These are phyloP conservation scores for Globisporangium cystogenes DNA, from an alignment of 352 stramenopile species.

Conservation along the genomic window DNA sequence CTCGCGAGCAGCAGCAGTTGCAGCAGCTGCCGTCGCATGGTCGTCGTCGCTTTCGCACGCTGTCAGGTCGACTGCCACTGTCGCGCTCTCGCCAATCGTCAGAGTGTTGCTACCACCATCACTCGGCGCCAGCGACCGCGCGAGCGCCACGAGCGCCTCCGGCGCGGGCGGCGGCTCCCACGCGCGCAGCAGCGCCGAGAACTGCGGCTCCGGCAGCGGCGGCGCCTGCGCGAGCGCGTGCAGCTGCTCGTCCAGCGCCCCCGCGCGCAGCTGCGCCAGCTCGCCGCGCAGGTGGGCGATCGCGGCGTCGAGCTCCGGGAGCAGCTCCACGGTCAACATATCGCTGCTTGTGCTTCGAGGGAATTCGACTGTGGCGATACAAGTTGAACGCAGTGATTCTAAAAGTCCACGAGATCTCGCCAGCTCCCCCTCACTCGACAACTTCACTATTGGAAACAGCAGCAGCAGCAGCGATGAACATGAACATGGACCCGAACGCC, in stretches of 20 bases:
- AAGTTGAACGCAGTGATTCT: not conserved
- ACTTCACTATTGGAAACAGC: not conserved
- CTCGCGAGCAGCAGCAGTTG: not conserved
- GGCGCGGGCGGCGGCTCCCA: constrained; percentile 35
- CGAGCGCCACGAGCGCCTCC: constrained; percentile 33
- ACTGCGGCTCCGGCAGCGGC: constrained; percentile 38
- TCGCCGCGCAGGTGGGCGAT: constrained; percentile 52
- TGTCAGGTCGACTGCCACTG: not conserved
- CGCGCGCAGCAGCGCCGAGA: constrained; percentile 36
- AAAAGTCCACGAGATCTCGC: not conserved
- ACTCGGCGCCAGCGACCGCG: constrained; percentile 26
- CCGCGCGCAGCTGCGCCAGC: constrained; percentile 33
- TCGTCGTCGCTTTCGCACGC: not conserved
- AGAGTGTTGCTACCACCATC: not conserved
- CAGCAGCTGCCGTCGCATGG: not conserved
- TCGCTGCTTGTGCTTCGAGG: not conserved
- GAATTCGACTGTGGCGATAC: not conserved
- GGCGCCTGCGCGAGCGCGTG: constrained; percentile 27
- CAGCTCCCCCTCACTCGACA: not conserved
- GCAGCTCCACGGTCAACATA: constrained; percentile 6
- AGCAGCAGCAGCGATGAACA: constrained; percentile 47
- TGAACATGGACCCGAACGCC: constrained; percentile 73
- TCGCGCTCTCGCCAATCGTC: not conserved
- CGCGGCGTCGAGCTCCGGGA: constrained; percentile 51
- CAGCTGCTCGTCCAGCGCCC: constrained; percentile 29